Conservation (phyloP, 2,329 filamentous ascomycete genomes). For the Alternaria arborescens region DNA sequence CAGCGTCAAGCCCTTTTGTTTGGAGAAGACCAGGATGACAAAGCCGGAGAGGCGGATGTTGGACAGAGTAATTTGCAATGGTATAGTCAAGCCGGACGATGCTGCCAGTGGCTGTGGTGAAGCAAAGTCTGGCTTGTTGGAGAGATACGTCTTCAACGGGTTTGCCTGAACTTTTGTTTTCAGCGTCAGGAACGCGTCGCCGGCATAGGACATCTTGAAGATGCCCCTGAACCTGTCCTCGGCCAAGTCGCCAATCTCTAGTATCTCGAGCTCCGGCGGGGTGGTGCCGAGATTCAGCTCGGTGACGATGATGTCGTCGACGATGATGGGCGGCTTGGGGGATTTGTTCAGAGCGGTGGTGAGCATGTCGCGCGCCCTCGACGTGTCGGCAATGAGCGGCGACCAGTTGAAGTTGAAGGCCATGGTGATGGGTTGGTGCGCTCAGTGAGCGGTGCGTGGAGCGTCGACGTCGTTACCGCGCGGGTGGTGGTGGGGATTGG, state of each 20-base stretch:
- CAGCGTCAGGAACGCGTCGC: constrained; percentile 93
- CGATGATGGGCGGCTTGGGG: constrained; percentile 97
- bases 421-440: constrained; percentile 64
- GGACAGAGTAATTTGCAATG: constrained; percentile 94
- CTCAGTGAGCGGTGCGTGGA: constrained; percentile 10
- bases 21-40: constrained; percentile 96
- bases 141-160: constrained; percentile 93
- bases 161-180: constrained; percentile 98
- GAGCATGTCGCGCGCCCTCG: constrained; percentile 89
- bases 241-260: constrained; percentile 96
- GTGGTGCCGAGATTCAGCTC: constrained; percentile 96
- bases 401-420: constrained; percentile 99
- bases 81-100: constrained; percentile 90
- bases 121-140: constrained; percentile 89
- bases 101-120: constrained; percentile 92
- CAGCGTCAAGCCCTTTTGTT: constrained; percentile 93
- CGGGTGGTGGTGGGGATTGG: constrained; percentile 18
- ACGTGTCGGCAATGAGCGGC: constrained; percentile 93
- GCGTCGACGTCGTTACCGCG: constrained; percentile 32
- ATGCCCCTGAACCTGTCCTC: constrained; percentile 97
- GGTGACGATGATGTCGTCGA: constrained; percentile 98
- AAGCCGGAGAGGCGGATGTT: constrained; percentile 96
- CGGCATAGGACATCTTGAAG: constrained; percentile 98
- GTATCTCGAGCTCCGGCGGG: constrained; percentile 92
- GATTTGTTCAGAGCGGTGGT: constrained; percentile 97